Evolutionary conservation across 2,329 filamentous ascomycete species (phyloP), one percentile per base, ranked within the genome.

Genomic region (Dactylellina haptotyla): DNA sequence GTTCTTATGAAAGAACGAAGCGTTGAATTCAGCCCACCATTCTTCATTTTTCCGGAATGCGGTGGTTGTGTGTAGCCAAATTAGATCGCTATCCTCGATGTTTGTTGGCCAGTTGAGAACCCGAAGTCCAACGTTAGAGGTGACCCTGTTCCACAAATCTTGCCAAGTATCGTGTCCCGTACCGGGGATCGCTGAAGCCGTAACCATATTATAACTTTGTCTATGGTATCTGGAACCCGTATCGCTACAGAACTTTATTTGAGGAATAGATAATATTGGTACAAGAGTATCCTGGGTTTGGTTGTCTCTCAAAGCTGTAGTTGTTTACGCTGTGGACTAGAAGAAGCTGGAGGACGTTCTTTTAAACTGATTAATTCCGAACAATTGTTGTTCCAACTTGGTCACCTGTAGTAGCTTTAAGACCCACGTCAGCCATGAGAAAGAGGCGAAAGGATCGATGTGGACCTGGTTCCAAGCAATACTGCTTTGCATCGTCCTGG

Each of bases 41-140:
- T 32, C 25, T 9, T 54, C 63, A 1, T 74, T 30, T 23, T 46
- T 30, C 23, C 48, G 61, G 25, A 66, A 74, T 26, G 61, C 69
- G 6, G 61, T 74, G 18, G 69, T 67, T 16, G 69, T 57, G 56
- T 74, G 69, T 26, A 74, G 30, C 69, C 69, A 74, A 43, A 74
- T 57, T 43, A 74, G 51, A 28, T 74, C 69, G 56, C 30, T 48
- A 9, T 56, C 62, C 2, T 57, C 61, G 4, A 74, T 20, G 20
- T 64, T 65, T 5, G 58, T 64, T 20, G 67, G 67, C 53, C 51
- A 41, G 67, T 72, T 72, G 26, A 72, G 59, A 28, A 64, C 39
- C 18, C 67, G 59, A 4, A 72, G 67, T 2, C 67, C 67, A 28
- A 65, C 58, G 16, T 72, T 72, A 1, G 67, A 57, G 10, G 67